Evolutionary conservation across 2,329 filamentous ascomycete species (phyloP), one percentile per base, ranked within the genome.

Genomic region (Sporothrix phasma): DNA sequence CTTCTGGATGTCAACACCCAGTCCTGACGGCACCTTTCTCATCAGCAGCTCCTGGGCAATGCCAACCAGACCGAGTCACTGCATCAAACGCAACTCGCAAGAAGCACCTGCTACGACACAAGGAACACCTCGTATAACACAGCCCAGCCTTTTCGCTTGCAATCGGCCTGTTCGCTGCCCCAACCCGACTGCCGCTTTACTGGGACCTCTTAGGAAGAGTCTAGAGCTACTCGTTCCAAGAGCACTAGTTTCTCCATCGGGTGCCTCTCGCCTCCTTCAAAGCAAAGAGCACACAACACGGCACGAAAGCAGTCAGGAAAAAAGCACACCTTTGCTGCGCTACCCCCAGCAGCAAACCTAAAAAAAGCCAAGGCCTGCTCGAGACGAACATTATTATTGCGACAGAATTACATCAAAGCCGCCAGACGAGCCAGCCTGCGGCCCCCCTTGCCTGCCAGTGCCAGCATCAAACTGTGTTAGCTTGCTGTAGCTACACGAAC

Each of bases 371-470:
- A 24, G 10, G 17, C n/a, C 31, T 17, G n/a, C 8, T 24, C 31
- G 31, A 15, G 19, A 37, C 26, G 22, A n/a, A n/a, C 54, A 58
- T 37, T 43, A 41, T 41, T 58, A 43, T 43, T 58, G 7, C 54
- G 34, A 58, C 54, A 58, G 13, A 29, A 26, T 17, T 8, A 22
- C 51, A 11, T 37, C 17, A n/a, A 58, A 58, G 22, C 53, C 24
- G 13, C 31, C 29, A 39, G 13, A 37, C 31, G 15, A 41, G 8
- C 31, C 29, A 54, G n/a, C n/a, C 31, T 10, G n/a, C 45, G n/a
- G 34, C 26, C 45, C 41, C 49, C 61, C 41, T 29, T 54, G 47
- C 61, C 47, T 62, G 22, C 39, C 39, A 63, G 39, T 62, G 34
- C 49, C 24, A 63, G 61, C 49, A 46, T 41, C 24, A 45, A 41